A percentile compares a stretch with the other conserved stretches of the same genome.
Conservation (phyloP, 768 basidiomycete genomes). For the Suillus hirtellus region DNA sequence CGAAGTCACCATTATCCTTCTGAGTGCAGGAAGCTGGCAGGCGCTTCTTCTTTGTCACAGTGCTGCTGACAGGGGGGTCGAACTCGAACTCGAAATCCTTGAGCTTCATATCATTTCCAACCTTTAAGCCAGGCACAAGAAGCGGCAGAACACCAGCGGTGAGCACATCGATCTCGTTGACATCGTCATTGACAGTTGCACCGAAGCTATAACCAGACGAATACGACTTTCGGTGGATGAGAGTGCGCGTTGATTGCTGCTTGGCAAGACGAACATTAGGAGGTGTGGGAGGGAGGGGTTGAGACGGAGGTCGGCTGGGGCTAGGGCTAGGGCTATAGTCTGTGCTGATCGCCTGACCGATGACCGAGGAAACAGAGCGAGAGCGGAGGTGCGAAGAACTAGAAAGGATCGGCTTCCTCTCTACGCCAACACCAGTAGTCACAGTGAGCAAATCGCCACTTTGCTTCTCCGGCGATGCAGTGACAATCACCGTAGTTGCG, state of each 20-base stretch:
- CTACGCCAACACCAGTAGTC: conserved; percentile 36
- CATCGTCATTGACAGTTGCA: conserved; percentile 46
- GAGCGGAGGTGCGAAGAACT: conserved; percentile 53
- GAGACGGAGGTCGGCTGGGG: conserved; percentile 61
- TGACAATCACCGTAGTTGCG: conserved; percentile 62
- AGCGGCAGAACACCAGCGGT: conserved; percentile 69
- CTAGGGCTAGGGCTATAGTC: conserved; percentile 43
- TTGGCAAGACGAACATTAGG: conserved; percentile 61
- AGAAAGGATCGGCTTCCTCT: conserved; percentile 30
- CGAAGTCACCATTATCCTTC: conserved; percentile 26
- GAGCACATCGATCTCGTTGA: conserved; percentile 70
- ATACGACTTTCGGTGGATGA: conserved; percentile 61
- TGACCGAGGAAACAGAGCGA: conserved; percentile 57
- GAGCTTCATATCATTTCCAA: conserved; percentile 58
- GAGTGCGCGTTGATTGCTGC: conserved; percentile 39
- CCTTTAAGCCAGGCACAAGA: conserved; percentile 63
- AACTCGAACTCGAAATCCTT: conserved; percentile 40
- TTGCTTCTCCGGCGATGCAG: conserved; percentile 45
- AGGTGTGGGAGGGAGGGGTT: conserved; percentile 76
- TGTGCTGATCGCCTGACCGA: conserved; percentile 39
- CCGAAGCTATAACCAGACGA: conserved; percentile 67
- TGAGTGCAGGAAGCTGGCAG: conserved; percentile 19
- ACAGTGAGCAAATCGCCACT: conserved; percentile 22
- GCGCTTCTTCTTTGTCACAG: conserved; percentile 39
- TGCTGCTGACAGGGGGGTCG: conserved; percentile 36